Percentiles rank a stretch among this genome's conserved stretches.
These are phyloP conservation scores for Hypoxylon sp. DNA, from an alignment of 2,329 filamentous ascomycete species.

Conservation along the genomic window DNA sequence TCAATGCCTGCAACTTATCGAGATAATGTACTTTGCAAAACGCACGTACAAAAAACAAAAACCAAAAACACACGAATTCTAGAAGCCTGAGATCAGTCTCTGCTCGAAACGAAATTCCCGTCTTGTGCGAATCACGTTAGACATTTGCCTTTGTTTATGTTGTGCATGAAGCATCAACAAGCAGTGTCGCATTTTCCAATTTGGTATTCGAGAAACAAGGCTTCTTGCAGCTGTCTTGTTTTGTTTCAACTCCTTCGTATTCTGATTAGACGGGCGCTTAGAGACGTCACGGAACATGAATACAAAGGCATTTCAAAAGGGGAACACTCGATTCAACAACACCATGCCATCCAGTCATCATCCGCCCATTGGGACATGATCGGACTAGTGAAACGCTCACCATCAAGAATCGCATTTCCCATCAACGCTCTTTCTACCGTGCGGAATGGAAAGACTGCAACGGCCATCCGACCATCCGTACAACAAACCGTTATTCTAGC, in stretches of 20 bases:
- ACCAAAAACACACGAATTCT: slow-evolving; percentile 9
- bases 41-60: background rate
- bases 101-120: slow-evolving; percentile 42
- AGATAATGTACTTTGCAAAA: slow-evolving; percentile 34
- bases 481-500: slow-evolving; percentile 30
- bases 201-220: slow-evolving; percentile 35
- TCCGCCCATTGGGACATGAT: slow-evolving; percentile 15
- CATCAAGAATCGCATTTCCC: slow-evolving; percentile 7
- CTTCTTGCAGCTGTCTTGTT: slow-evolving; percentile 36
- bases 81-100: slow-evolving; percentile 21
- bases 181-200: slow-evolving; percentile 43
- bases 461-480: slow-evolving; percentile 23
- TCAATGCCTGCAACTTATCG: slow-evolving; percentile 27
- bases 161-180: slow-evolving; percentile 33
- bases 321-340: slow-evolving; percentile 10
- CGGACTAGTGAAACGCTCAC: slow-evolving; percentile 31
- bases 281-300: slow-evolving; percentile 32
- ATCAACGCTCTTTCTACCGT: slow-evolving; percentile 1
- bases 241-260: slow-evolving; percentile 41
- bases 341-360: slow-evolving; percentile 14
- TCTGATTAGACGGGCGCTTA: slow-evolving; percentile 39
- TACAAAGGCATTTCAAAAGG: slow-evolving; percentile 20
- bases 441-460: slow-evolving; percentile 11
- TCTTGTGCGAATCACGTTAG: slow-evolving; percentile 38
- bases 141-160: slow-evolving; percentile 31